Conservation (phyloP, 768 basidiomycete species). For the Dioszegia crocea region DNA sequence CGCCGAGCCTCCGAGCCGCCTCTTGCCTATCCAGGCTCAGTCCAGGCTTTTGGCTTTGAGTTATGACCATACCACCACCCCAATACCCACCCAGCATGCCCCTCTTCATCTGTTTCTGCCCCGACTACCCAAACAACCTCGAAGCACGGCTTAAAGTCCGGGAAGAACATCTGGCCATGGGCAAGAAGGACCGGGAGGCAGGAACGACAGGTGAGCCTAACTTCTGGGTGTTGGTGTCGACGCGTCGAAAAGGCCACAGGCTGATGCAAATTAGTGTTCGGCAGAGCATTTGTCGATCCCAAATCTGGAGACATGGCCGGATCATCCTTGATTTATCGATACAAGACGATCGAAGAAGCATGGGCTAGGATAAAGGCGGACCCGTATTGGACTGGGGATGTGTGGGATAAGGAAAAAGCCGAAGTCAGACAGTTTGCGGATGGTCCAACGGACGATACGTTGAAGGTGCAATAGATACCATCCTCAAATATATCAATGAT, state of each 20-base stretch:
- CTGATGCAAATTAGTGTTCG: slow-evolving; percentile 20
- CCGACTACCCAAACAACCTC: slow-evolving; percentile 30
- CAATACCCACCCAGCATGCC: slow-evolving; percentile 20
- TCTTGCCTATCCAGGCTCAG: too few species aligned
- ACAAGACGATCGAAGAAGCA: slow-evolving; percentile 19
- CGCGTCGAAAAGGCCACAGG: too few species aligned
- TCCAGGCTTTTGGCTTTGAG: too few species aligned
- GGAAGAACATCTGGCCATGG: slow-evolving; percentile 21
- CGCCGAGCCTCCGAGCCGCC: too few species aligned
- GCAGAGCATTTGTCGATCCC: slow-evolving; percentile 20
- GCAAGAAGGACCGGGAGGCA: slow-evolving; percentile 10
- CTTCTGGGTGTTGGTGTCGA: not conserved
- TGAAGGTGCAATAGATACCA: slow-evolving; percentile 21
- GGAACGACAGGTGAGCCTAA: slow-evolving; percentile 4
- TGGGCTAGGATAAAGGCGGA: slow-evolving; percentile 34
- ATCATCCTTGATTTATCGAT: slow-evolving; percentile 22
- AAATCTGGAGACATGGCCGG: slow-evolving; percentile 21
- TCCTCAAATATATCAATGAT: too few species aligned
- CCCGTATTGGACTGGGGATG: slow-evolving; percentile 30
- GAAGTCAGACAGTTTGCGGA: slow-evolving; percentile 15
- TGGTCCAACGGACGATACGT: not conserved
- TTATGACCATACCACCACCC: not conserved
- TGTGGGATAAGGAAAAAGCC: slow-evolving; percentile 39
- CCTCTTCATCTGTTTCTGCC: slow-evolving; percentile 29
- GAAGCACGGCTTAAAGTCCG: slow-evolving; percentile 22